phyloP scores from a whole-genome alignment of 2,329 filamentous ascomycete genomes.

The Fusarium oligoseptatum region DNA sequence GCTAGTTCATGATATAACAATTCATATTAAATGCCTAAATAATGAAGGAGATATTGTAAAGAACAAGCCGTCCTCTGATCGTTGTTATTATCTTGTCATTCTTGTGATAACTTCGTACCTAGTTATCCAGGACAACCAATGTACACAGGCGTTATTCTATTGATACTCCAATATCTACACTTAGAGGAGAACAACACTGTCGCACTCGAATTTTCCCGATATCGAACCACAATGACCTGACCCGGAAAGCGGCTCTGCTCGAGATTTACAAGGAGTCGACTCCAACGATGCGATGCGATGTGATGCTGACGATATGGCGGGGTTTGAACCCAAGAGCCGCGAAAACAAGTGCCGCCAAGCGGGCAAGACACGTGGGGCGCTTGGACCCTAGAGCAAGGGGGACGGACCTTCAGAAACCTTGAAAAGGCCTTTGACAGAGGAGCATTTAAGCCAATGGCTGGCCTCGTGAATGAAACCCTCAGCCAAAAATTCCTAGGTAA shows the following conservation, averaged over 20 bases:
- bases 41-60: background rate
- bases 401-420: background rate
- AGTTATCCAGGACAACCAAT: background rate
- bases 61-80: background rate
- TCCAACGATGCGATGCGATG: slow-evolving; percentile 1
- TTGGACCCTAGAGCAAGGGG: slow-evolving; percentile 31
- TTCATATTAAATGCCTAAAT: background rate
- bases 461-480: background rate
- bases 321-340: slow-evolving; percentile 30
- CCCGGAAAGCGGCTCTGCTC: slow-evolving; percentile 24
- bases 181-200: background rate
- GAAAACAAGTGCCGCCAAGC: slow-evolving; percentile 22
- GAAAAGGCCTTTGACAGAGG: background rate
- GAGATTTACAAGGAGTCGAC: slow-evolving; percentile 6
- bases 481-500: too few species aligned
- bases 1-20: background rate
- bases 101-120: background rate
- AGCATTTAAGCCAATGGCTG: background rate
- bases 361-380: slow-evolving; percentile 32
- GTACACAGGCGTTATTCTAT: background rate
- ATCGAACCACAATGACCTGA: slow-evolving; percentile 46
- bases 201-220: background rate
- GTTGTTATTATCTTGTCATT: background rate
- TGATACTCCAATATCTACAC: background rate
- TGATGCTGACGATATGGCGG: slow-evolving; percentile 23